Evolutionary conservation across 1,284 basidiomycete species (phyloP).

Genomic region (Cryptococcus floricola): DNA sequence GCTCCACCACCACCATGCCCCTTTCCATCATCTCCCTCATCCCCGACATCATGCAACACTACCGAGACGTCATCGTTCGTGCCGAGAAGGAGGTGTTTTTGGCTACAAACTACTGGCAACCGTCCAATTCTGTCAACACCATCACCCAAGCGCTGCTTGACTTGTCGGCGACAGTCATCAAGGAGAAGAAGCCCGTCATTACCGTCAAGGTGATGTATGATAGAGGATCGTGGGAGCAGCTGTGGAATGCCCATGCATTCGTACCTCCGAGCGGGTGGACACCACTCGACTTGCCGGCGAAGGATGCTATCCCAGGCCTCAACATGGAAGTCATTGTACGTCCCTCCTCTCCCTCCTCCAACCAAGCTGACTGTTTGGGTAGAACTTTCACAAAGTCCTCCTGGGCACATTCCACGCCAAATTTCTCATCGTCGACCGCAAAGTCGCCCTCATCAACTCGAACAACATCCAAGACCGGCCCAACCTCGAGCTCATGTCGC

Average conservation of each 20-base stretch:
- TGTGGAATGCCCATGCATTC: slow-evolving; percentile 57
- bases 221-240: slow-evolving; percentile 58
- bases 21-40: slow-evolving; percentile 54
- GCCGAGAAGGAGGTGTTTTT: slow-evolving; percentile 60
- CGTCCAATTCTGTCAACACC: slow-evolving; percentile 55
- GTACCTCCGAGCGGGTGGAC: slow-evolving; percentile 57
- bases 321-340: slow-evolving; percentile 59
- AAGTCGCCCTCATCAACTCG: slow-evolving; percentile 65
- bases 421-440: slow-evolving; percentile 69
- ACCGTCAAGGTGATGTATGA: slow-evolving; percentile 64
- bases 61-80: slow-evolving; percentile 55
- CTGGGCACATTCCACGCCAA: slow-evolving; percentile 76
- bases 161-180: slow-evolving; percentile 54
- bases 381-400: slow-evolving; percentile 55
- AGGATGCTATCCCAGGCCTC: slow-evolving; percentile 60
- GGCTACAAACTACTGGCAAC: slow-evolving; percentile 60
- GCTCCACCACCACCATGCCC: slow-evolving; percentile 57
- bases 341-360: background rate
- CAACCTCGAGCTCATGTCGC: slow-evolving; percentile 65
- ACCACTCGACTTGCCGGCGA: slow-evolving; percentile 58
- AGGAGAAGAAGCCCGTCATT: slow-evolving; percentile 55
- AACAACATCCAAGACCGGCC: slow-evolving; percentile 71
- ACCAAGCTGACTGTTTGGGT: background rate
- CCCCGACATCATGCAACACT: slow-evolving; percentile 61
- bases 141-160: slow-evolving; percentile 58